A percentile compares a stretch with the other conserved stretches of the same genome.
Conservation (phyloP, 2,329 filamentous ascomycete genomes). For the Davidsoniella australis region DNA sequence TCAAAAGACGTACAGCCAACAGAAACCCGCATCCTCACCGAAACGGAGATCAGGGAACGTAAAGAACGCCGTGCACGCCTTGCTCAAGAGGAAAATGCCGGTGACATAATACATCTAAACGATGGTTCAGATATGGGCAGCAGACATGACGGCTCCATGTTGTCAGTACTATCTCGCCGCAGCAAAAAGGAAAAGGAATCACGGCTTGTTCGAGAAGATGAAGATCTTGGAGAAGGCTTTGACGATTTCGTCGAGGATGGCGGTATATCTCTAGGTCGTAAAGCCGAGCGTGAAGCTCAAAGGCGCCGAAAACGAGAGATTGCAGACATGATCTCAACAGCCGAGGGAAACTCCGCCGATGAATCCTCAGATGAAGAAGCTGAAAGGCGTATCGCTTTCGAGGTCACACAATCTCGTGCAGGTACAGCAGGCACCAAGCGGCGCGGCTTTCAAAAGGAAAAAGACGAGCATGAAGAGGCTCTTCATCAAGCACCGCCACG, state of each 20-base stretch:
- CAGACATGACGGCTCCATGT: slow-evolving; percentile 15
- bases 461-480: neutral
- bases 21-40: slow-evolving; percentile 49
- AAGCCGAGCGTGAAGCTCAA: slow-evolving; percentile 57
- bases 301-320: slow-evolving; percentile 57
- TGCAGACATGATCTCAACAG: slow-evolving; percentile 64
- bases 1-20: slow-evolving; percentile 21
- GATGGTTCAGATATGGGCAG: slow-evolving; percentile 24
- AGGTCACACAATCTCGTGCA: slow-evolving; percentile 67
- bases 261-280: slow-evolving; percentile 57
- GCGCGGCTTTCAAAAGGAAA: slow-evolving; percentile 21
- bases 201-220: slow-evolving; percentile 67
- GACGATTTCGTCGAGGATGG: slow-evolving; percentile 84
- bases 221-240: slow-evolving; percentile 84
- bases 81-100: slow-evolving; percentile 46
- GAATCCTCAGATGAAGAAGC: slow-evolving; percentile 53
- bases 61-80: slow-evolving; percentile 75
- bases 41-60: slow-evolving; percentile 75
- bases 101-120: slow-evolving; percentile 41
- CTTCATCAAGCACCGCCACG: slow-evolving; percentile 5
- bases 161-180: neutral
- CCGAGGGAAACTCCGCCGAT: slow-evolving; percentile 48
- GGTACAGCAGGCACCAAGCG: slow-evolving; percentile 61
- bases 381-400: slow-evolving; percentile 65
- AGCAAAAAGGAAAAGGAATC: slow-evolving; percentile 49